Evolutionary conservation across 2,329 filamentous ascomycete species (phyloP).

Genomic region (Macrophomina pseudophaseolina): DNA sequence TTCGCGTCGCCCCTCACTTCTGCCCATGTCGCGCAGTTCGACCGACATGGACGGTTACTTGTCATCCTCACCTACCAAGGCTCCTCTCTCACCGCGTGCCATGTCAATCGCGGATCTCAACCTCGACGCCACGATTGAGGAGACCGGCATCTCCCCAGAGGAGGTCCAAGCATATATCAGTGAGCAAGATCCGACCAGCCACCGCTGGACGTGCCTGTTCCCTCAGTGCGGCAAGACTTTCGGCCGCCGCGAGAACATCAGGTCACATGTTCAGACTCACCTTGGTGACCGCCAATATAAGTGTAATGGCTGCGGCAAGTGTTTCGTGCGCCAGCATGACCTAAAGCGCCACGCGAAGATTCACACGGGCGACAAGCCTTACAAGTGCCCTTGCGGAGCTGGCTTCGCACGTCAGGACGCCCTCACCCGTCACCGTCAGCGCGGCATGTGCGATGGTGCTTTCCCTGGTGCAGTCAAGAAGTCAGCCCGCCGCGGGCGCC

Average conservation of each 20-base stretch:
- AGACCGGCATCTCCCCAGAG: conserved; percentile 85
- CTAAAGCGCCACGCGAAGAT: conserved; percentile 98
- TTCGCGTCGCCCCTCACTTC: conserved; percentile 37
- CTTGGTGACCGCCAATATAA: conserved; percentile 94
- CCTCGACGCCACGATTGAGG: conserved; percentile 66
- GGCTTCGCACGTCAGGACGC: conserved; percentile 95
- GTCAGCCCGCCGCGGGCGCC: conserved; percentile 68
- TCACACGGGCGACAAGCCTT: conserved; percentile 93
- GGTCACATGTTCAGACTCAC: conserved; percentile 97
- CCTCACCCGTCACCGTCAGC: conserved; percentile 88
- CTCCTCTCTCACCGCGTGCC: conserved; percentile 45
- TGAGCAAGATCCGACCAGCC: conserved; percentile 49
- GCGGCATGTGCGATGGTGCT: conserved; percentile 94
- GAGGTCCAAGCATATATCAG: conserved; percentile 63
- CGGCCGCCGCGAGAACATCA: conserved; percentile 98
- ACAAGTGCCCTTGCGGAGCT: conserved; percentile 92
- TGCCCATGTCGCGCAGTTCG: conserved; percentile 32
- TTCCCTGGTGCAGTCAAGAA: conserved; percentile 80
- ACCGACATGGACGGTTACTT: conserved; percentile 32
- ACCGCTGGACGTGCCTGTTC: conserved; percentile 56
- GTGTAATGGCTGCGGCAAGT: conserved; percentile 91
- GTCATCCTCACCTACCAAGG: conserved; percentile 29
- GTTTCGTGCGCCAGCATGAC: conserved; percentile 96
- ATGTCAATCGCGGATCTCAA: conserved; percentile 57
- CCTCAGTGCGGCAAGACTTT: conserved; percentile 86